Base-by-base conservation (phyloP, 2,329 filamentous ascomycete species). In the Monilinia polystroma region DNA sequence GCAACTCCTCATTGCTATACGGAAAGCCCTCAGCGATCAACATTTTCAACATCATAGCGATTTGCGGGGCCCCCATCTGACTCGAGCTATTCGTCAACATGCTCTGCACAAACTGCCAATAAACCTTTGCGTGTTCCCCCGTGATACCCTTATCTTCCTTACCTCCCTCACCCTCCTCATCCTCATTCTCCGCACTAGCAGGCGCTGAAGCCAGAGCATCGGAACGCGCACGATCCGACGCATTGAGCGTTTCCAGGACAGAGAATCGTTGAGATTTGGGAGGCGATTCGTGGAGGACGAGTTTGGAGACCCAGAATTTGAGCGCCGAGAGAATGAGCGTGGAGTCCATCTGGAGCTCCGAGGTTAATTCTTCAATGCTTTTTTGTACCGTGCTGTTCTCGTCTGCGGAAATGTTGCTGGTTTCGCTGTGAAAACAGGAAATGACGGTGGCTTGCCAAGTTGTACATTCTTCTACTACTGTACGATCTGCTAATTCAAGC, bases 11-110 rank as follows among this genome's bases (percentile, higher is more conserved):
- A 74, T 91, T 91, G 69, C 90, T 92, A 84, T 92, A 97, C 0
- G 91, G 87, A 76, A 97, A 97, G 2, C 93, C 93, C 16, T 92
- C 92, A 0, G 91, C 86, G 63, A 97, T 87, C 67, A 94, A 85
- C 84, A 98, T 94, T 79, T 92, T 92, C 83, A 99, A 84, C 92
- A 98, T 97, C 89, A 93, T 96, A 11, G 88, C 84, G 71, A 99
- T 96, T 76, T 93, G 86, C 66, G 83, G 83, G 68, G 93, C 80
- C 62, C 91, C 89, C 91, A 97, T 95, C 38, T 90, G 79, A 23
- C 84, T 87, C 23, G 90, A 90, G 73, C 92, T 90, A 77, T 97
- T 97, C 69, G 92, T 97, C 78, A 99, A 81, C 95, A 99, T 98
- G 63, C 92, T 92, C 66, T 93, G 82, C 67, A 99, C 93, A 76